Conservation (phyloP, 345 rosid genomes). For the Cardiospermum halicacabum region DNA sequence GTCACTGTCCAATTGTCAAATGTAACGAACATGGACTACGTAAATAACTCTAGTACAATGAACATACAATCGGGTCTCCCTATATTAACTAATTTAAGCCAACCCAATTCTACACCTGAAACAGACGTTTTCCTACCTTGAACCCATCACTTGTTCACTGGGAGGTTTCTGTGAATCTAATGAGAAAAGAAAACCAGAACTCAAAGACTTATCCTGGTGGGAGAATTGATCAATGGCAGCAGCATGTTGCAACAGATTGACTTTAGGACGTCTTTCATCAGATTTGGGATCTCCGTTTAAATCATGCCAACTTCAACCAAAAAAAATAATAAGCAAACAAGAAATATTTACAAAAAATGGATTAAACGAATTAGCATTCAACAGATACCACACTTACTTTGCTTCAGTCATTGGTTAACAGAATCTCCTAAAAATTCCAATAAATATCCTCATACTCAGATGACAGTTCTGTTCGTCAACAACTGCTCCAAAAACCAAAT, state of each 20-base stretch:
- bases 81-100: background rate
- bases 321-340: slow-evolving; percentile 11
- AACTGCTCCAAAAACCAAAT: slow-evolving; percentile 1
- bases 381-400: slow-evolving; percentile 29
- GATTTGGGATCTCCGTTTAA: slow-evolving; percentile 33
- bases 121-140: slow-evolving; percentile 45
- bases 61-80: background rate
- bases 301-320: slow-evolving; percentile 34
- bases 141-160: slow-evolving; percentile 33
- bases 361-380: background rate
- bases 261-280: slow-evolving; percentile 44
- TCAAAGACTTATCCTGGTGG: slow-evolving; percentile 38
- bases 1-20: background rate
- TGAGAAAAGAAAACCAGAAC: slow-evolving; percentile 62
- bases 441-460: background rate
- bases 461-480: background rate
- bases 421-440: slow-evolving; percentile 4
- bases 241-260: slow-evolving; percentile 74
- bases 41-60: background rate
- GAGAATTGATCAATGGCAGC: slow-evolving; percentile 34
- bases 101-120: slow-evolving; percentile 2
- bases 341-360: slow-evolving; percentile 1
- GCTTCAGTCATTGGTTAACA: slow-evolving; percentile 32
- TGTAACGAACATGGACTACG: background rate
- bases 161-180: slow-evolving; percentile 63